Percentiles rank a stretch among this genome's conserved stretches.
These are phyloP conservation scores for Capsella rubella DNA, from an alignment of 441 rosid species.

Conservation along the genomic window DNA sequence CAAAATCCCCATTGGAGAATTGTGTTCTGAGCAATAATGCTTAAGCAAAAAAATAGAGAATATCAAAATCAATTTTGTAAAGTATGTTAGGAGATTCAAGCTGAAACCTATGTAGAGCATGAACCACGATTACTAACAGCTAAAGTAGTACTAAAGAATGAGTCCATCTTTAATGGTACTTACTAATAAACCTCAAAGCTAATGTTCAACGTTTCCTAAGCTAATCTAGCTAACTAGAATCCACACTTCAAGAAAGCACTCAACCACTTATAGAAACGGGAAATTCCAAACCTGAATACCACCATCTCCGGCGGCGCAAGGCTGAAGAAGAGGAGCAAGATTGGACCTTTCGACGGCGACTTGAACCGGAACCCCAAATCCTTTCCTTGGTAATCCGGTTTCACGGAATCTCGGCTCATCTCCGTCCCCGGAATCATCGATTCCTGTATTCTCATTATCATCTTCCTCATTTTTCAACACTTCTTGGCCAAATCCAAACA, in stretches of 20 bases:
- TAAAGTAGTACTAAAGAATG: background rate
- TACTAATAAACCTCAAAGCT: background rate
- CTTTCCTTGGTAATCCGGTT: slow-evolving; percentile 69
- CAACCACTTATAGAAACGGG: background rate
- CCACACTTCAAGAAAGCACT: background rate
- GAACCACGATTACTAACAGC: background rate
- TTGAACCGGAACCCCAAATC: slow-evolving; percentile 80
- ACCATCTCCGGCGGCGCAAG: slow-evolving; percentile 67
- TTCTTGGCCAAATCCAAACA: slow-evolving; percentile 62
- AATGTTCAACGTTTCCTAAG: background rate
- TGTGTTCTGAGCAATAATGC: background rate
- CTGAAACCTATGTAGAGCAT: background rate
- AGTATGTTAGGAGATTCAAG: background rate
- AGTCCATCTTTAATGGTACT: background rate
- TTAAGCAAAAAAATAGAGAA: background rate
- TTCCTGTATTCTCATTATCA: slow-evolving; percentile 10
- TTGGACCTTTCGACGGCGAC: slow-evolving; percentile 64
- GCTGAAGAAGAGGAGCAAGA: slow-evolving; percentile 59
- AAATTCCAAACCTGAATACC: slow-evolving; percentile 69
- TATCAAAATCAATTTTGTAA: background rate
- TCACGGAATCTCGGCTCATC: slow-evolving; percentile 48
- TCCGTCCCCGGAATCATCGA: slow-evolving; percentile 17
- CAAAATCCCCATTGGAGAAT: background rate
- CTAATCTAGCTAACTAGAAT: slow-evolving; percentile 11
- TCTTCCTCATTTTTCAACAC: slow-evolving; percentile 47